Evolutionary conservation across 129 eudicot species (phyloP).

Genomic region (Tagetes erecta): DNA sequence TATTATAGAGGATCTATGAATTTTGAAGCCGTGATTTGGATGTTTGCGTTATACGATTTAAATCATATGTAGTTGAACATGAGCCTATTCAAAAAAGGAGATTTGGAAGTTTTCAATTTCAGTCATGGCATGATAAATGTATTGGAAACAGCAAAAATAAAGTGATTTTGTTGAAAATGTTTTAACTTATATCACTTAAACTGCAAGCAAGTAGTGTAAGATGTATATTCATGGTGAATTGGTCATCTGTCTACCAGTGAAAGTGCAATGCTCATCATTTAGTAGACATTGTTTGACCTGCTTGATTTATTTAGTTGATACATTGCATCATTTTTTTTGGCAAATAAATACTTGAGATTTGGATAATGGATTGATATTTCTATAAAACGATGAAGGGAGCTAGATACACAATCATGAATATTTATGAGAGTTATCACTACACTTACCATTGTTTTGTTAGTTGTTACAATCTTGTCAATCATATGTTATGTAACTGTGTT

Average conservation of each 20-base stretch:
- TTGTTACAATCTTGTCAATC: constrained; percentile 4
- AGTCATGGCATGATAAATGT: neutral
- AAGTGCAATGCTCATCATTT: neutral
- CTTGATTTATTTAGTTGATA: neutral
- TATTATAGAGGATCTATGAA: neutral
- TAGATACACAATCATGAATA: constrained; percentile 2
- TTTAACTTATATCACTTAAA: neutral
- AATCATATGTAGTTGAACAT: neutral
- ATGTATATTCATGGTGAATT: neutral
- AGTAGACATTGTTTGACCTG: neutral
- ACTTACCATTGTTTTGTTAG: no score
- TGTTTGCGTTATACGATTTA: constrained; percentile 1
- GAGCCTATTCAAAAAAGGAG: constrained; percentile 11
- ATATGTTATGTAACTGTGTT: neutral
- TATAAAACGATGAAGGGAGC: neutral
- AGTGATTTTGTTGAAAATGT: constrained; percentile 17
- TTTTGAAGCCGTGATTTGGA: neutral
- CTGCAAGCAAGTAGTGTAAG: neutral
- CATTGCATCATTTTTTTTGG: neutral
- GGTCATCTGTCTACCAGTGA: neutral
- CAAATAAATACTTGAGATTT: neutral
- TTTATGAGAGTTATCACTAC: neutral
- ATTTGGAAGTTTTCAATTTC: neutral
- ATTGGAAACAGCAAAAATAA: neutral
- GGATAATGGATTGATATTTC: neutral